phyloP scores from a whole-genome alignment of 78 protist genomes.

The Neovahlkampfia damariscottae region DNA sequence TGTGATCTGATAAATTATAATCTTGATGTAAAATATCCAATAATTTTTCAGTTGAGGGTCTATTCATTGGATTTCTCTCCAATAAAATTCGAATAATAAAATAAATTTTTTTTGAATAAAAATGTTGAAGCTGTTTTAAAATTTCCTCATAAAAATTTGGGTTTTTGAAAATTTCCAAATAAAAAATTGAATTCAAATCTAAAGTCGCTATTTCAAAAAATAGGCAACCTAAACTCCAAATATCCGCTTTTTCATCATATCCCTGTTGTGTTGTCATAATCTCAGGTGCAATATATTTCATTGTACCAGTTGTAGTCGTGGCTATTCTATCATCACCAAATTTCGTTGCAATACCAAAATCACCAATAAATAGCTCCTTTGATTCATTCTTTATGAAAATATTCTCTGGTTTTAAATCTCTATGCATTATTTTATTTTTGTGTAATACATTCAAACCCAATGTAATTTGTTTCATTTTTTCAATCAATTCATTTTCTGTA shows the following conservation, averaged over 20 bases:
- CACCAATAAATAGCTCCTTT: not conserved
- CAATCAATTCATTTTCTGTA: not conserved
- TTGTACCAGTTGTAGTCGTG: not conserved
- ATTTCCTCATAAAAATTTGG: too few relatives aligned
- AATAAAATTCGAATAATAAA: too few relatives aligned
- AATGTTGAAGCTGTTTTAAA: too few relatives aligned
- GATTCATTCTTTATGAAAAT: not conserved
- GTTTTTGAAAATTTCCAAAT: too few relatives aligned
- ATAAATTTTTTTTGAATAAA: too few relatives aligned
- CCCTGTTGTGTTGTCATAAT: not conserved
- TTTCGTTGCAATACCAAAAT: not conserved
- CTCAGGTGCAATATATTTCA: not conserved
- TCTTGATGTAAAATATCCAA: too few relatives aligned
- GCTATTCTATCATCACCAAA: not conserved
- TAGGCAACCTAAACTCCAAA: not conserved
- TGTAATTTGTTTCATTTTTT: not conserved
- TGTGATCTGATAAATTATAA: too few relatives aligned
- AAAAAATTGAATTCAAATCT: too few relatives aligned
- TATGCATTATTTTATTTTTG: not conserved
- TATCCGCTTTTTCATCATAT: not conserved
- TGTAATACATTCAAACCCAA: not conserved
- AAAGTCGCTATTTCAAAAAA: not conserved
- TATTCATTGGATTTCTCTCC: too few relatives aligned
- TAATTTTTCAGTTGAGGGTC: too few relatives aligned
- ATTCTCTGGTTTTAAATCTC: constrained; percentile 3